These are phyloP conservation scores for Setomelanomma holmii DNA, from an alignment of 2,329 filamentous ascomycete genomes.

Conservation along the genomic window DNA sequence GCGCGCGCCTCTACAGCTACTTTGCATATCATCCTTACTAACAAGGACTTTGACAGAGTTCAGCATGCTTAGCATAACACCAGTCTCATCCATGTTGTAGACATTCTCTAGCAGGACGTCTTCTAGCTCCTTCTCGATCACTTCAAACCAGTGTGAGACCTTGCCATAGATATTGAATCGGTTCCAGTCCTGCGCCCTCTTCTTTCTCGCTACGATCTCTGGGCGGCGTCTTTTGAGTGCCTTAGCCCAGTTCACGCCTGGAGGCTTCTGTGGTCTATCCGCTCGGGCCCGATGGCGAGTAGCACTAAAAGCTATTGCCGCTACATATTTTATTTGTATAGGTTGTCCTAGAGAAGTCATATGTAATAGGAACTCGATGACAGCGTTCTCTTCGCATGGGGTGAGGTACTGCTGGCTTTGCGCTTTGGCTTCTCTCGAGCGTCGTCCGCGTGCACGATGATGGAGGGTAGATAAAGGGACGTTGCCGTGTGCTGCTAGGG, in stretches of 20 bases:
- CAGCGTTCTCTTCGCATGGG: constrained; percentile 36
- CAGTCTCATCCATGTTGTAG: too few species aligned
- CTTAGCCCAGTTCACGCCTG: constrained; percentile 22
- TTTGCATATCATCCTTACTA: constrained; percentile 23
- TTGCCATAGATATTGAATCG: constrained; percentile 29
- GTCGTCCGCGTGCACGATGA: constrained; percentile 29
- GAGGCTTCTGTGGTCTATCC: constrained; percentile 18
- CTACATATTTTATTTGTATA: constrained; percentile 26
- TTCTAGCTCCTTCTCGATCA: constrained; percentile 21
- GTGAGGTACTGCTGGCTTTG: constrained; percentile 38
- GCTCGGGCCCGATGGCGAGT: constrained; percentile 11
- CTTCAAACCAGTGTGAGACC: constrained; percentile 31
- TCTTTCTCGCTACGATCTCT: constrained; percentile 18
- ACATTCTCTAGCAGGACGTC: constrained; percentile 26
- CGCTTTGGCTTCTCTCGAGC: constrained; percentile 23
- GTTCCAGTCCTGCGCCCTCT: constrained; percentile 28
- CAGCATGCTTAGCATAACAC: constrained; percentile 7
- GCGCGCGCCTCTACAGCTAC: constrained; percentile 24
- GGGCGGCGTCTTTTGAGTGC: constrained; percentile 22
- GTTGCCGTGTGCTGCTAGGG: too few species aligned
- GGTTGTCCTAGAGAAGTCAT: constrained; percentile 21
- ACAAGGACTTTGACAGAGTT: constrained; percentile 20
- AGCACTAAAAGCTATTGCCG: constrained; percentile 20
- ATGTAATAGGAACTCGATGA: constrained; percentile 26
- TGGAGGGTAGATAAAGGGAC: constrained; percentile 34